Evolutionary conservation across 495 filamentous ascomycete genomes (phyloP).

Genomic region (Friedmanniomyces endolithicus): DNA sequence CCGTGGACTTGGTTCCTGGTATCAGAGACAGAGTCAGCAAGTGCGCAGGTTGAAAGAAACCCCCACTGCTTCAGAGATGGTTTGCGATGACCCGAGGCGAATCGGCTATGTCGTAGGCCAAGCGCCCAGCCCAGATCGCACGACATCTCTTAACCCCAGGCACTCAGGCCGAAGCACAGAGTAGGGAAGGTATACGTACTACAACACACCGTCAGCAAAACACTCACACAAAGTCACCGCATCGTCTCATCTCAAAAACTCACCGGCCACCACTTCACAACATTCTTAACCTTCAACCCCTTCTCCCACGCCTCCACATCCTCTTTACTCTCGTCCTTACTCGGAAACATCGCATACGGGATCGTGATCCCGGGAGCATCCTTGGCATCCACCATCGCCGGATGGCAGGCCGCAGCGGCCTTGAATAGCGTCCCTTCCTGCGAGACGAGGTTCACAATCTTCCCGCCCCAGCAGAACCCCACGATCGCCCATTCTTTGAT

Average conservation of each 20-base stretch:
- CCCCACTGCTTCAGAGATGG: no score
- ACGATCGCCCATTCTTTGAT: slow-evolving; percentile 73
- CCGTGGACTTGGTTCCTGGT: slow-evolving; percentile 61
- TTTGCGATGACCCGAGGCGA: no score
- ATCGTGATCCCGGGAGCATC: slow-evolving; percentile 37
- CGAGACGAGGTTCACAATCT: slow-evolving; percentile 50
- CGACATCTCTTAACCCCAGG: no score
- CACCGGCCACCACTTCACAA: slow-evolving; percentile 50
- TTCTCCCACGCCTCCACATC: slow-evolving; percentile 62
- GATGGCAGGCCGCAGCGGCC: slow-evolving; percentile 60
- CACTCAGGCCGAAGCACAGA: no score
- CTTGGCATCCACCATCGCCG: slow-evolving; percentile 74
- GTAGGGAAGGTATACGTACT: no score
- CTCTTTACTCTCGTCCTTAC: slow-evolving; percentile 41
- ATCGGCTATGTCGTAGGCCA: no score
- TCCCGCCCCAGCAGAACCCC: slow-evolving; percentile 91
- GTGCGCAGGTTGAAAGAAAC: slow-evolving; percentile 36
- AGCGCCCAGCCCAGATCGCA: no score
- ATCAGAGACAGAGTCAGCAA: no score
- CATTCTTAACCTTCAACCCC: slow-evolving; percentile 51
- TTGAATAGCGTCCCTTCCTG: slow-evolving; percentile 52
- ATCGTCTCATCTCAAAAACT: no score
- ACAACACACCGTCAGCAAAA: no score
- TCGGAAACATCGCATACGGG: slow-evolving; percentile 33
- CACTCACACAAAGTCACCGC: no score